Base-by-base conservation (phyloP, 345 rosid genomes). In the Arabidopsis arenosa region DNA sequence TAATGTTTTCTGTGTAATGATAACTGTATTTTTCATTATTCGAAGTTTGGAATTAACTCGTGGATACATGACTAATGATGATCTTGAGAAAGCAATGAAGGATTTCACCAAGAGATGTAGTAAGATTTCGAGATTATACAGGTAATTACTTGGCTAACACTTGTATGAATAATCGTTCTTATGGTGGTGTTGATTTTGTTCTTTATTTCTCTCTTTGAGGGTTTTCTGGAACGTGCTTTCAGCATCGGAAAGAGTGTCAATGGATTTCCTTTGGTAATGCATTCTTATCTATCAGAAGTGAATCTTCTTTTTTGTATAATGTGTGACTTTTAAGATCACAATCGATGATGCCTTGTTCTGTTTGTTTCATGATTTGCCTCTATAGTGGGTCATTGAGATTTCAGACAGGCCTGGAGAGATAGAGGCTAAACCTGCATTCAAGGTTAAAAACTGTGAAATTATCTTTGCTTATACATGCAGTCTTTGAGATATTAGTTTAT, bases 351-450 rank as follows among this genome's bases (percentile, higher is more conserved):
- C 14, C 74, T 66, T 66, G 21, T 33, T 53, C n/a, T 64, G 41
- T 17, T 60, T 33, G 61, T 53, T 15, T 60, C 66, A 15, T 66
- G 40, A 32, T 59, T 60, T 79, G 2, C 63, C 62, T 39, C 58
- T 61, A 18, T 68, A 95, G 99, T 90, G 92, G 99, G 99, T 90
- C 75, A 86, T 95, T 68, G 99, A 90, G 86, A 92, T 95, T 47
- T 95, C 97, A 47, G 97, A 92, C 86, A 88, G 71, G 63, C 99
- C 97, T 36, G 90, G 97, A 18, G 79, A 78, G 75, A 86, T 83
- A 78, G 97, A 95, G 83, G 87, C 91, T 67, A 87, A 95, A 82
- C 99, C 97, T 80, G 97, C 99, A 43, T 95, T 95, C 79, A 92
- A 95, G 97, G 99, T 92, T 73, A 80, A 13, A 80, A 28, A 15